A percentile compares a stretch with the other conserved stretches of the same genome.
phyloP scores from a whole-genome alignment of 805 yeast genomes.

The Starmerella vaccinii region DNA sequence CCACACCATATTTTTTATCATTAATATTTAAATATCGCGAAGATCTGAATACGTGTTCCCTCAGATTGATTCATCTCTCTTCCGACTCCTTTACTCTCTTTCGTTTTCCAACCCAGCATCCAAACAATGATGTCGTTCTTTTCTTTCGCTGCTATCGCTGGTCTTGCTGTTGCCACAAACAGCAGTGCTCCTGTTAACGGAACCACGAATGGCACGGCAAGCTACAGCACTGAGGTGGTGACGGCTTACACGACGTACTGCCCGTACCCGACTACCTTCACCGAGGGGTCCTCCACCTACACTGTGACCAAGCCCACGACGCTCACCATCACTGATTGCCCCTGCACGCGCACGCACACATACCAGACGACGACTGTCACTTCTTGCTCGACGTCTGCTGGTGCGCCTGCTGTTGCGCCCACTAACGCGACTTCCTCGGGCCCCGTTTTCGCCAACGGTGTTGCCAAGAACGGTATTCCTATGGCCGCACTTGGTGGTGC shows the following conservation, averaged over 20 bases:
- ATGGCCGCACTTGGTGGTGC: conserved; percentile 25
- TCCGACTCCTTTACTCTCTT: background rate
- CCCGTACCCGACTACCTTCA: conserved; percentile 60
- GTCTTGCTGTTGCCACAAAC: conserved; percentile 16
- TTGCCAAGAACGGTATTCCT: conserved; percentile 22
- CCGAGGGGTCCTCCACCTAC: conserved; percentile 57
- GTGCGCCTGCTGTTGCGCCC: conserved; percentile 7
- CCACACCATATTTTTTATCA: background rate
- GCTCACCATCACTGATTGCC: conserved; percentile 75
- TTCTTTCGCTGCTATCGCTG: conserved; percentile 15
- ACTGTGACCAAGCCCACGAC: conserved; percentile 72
- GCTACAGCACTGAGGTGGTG: conserved; percentile 21
- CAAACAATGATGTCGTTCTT: conserved; percentile 22
- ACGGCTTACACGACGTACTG: conserved; percentile 35
- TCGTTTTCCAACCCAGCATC: background rate
- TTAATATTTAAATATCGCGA: background rate
- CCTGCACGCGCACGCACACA: conserved; percentile 47
- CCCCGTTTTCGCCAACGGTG: conserved; percentile 37
- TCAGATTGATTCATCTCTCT: background rate
- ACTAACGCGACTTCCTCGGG: conserved; percentile 16
- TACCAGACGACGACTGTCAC: conserved; percentile 23
- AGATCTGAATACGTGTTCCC: background rate
- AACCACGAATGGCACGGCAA: conserved; percentile 36
- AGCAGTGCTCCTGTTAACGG: conserved; percentile 3
- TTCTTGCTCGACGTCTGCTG: conserved; percentile 20